phyloP scores from a whole-genome alignment of 2,329 filamentous ascomycete genomes.

The Ceratocystis destructans region DNA sequence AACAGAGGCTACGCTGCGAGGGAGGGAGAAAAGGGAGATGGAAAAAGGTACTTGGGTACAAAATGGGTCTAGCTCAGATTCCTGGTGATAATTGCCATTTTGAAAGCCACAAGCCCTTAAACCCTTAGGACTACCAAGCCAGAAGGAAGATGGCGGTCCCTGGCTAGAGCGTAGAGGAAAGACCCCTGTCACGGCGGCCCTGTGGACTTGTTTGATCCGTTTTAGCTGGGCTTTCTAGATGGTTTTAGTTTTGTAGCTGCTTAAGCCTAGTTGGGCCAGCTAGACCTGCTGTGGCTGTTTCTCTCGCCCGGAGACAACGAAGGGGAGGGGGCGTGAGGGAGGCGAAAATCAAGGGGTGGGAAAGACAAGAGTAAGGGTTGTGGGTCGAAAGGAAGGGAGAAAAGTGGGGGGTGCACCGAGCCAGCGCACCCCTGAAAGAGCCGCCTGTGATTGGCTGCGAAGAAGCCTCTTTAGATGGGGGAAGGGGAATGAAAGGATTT shows the following conservation, averaged over 20 bases:
- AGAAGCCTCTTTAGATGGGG: background rate
- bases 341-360: background rate
- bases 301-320: background rate
- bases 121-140: background rate
- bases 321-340: background rate
- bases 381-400: background rate
- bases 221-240: background rate
- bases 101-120: background rate
- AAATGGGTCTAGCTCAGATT: too few relatives aligned
- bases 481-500: background rate
- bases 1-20: too few relatives aligned
- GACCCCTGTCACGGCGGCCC: background rate
- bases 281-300: background rate
- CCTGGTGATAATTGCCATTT: too few relatives aligned
- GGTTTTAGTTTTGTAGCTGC: background rate
- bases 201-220: background rate
- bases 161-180: background rate
- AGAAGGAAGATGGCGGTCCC: background rate
- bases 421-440: background rate
- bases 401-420: background rate
- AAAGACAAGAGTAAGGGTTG: background rate
- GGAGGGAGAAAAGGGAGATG: too few relatives aligned
- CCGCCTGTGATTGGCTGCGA: background rate
- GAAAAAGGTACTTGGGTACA: too few relatives aligned
- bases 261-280: background rate